Conservation (phyloP, 495 filamentous ascomycete species). For the Paragyromitra xinjiangensis region DNA sequence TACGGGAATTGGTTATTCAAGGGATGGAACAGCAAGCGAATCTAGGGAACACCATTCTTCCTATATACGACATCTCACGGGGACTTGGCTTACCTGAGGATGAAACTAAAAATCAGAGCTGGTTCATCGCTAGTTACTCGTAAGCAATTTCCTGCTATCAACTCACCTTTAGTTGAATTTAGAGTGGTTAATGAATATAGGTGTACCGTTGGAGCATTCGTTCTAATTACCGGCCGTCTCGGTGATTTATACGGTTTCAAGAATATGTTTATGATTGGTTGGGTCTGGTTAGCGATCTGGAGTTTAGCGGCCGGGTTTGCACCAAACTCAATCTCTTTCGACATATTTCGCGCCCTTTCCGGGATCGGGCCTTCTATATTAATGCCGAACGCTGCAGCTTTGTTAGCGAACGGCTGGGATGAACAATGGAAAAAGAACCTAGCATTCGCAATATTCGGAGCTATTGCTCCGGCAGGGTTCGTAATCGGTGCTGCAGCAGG, state of each 20-base stretch:
- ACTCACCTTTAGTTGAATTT: background rate
- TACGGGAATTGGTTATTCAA: background rate
- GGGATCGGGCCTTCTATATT: conserved; percentile 70
- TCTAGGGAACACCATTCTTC: conserved; percentile 52
- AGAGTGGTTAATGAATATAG: conserved; percentile 21
- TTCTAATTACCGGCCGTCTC: conserved; percentile 70
- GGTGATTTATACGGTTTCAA: conserved; percentile 74
- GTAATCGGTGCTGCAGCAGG: conserved; percentile 64
- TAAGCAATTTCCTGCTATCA: conserved; percentile 26
- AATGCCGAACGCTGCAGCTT: conserved; percentile 70
- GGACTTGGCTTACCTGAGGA: conserved; percentile 39
- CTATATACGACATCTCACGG: conserved; percentile 41
- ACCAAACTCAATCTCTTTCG: conserved; percentile 65
- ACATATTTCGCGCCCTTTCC: conserved; percentile 68
- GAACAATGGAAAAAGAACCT: conserved; percentile 66
- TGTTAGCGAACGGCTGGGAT: conserved; percentile 65
- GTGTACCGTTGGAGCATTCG: conserved; percentile 71
- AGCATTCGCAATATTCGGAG: conserved; percentile 71
- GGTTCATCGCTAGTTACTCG: conserved; percentile 60
- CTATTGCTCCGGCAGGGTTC: conserved; percentile 67
- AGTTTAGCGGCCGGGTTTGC: conserved; percentile 64
- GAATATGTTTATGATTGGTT: conserved; percentile 68
- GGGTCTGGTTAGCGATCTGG: conserved; percentile 71
- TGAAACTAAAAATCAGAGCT: conserved; percentile 45
- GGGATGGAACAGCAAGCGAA: conserved; percentile 46